Evolutionary conservation across 345 rosid species (phyloP), one percentile per base, ranked within the genome.

Genomic region (Orychophragmus violaceus): DNA sequence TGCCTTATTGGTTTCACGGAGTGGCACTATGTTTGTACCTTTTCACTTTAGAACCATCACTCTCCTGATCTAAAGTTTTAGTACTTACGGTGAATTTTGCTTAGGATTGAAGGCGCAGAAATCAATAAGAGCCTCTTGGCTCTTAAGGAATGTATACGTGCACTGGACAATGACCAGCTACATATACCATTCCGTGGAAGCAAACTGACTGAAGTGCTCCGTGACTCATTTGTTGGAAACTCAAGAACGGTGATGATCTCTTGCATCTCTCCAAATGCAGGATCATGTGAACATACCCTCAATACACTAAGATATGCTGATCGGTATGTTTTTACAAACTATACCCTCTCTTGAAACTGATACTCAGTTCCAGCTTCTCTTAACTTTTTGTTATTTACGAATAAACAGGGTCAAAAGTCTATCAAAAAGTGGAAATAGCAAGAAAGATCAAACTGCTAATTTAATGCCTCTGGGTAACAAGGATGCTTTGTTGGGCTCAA

Each of bases 221-320:
- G 97, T 63, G 99, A 94, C 76, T 94, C 97, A 28, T 94, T 94
- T 67, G 96, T 88, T 69, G 99, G 99, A 61, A 90, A 90, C 81
- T 94, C 96, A 32, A 90, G 84, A 81, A 94, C 99, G 14, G 97
- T 94, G 66, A 88, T 90, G 97, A 90, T 94, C 49, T 90, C 97
- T 67, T 94, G 99, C 86, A 94, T 90, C 72, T 94, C 99, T 66
- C 99, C 99, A 37, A 94, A 87, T 82, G 92, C 87, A 39, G 97
- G 99, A 27, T 94, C 99, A 4, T 94, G 99, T 72, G 99, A 94
- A 72, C 97, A 94, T 61, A 94, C 97, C n/a, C 82, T 94, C 57
- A 94, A 94, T 77, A 90, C 99, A 35, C 75, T 94, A 75, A 89
- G 99, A 90, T 94, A 94, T 84, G 97, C 99, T 30, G 97, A 93